A percentile compares a stretch with the other conserved stretches of the same genome.
Evolutionary conservation across 2,329 filamentous ascomycete species (phyloP).

Genomic region (Coniella vitis): DNA sequence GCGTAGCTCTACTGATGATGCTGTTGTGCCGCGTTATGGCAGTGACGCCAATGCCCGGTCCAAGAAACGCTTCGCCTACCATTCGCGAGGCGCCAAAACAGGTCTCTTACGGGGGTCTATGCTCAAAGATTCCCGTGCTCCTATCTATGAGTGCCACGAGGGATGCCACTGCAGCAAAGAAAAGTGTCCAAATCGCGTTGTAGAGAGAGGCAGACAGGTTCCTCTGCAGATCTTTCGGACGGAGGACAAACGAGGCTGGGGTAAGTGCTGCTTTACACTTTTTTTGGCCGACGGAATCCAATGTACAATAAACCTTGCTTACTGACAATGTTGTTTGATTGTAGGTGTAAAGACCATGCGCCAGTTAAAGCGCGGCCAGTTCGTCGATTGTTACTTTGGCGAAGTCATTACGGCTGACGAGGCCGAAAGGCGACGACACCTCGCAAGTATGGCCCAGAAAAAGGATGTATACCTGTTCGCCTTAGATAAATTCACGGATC

Average conservation of each 20-base stretch:
- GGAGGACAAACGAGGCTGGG: constrained; percentile 63
- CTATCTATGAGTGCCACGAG: constrained; percentile 76
- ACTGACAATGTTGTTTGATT: background rate
- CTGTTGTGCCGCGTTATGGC: background rate
- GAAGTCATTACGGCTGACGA: constrained; percentile 59
- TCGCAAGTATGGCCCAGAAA: constrained; percentile 46
- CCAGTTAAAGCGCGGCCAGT: constrained; percentile 63
- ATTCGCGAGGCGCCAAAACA: constrained; percentile 43
- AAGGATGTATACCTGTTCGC: constrained; percentile 76
- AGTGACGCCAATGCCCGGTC: background rate
- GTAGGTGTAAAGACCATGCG: constrained; percentile 58
- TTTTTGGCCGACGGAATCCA: background rate
- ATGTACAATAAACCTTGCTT: background rate
- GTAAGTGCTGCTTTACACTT: constrained; percentile 31
- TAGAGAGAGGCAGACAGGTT: constrained; percentile 65
- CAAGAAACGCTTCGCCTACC: constrained; percentile 55
- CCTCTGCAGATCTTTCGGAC: constrained; percentile 74
- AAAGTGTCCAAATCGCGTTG: constrained; percentile 65
- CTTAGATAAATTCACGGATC: constrained; percentile 71
- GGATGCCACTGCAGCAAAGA: constrained; percentile 56
- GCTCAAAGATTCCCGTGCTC: constrained; percentile 44
- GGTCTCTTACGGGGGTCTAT: constrained; percentile 47
- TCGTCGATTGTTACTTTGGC: constrained; percentile 73
- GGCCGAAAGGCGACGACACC: constrained; percentile 56
- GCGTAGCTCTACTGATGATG: constrained; percentile 3